phyloP scores from a whole-genome alignment of 2,329 filamentous ascomycete genomes.

The Penicillium sp. region DNA sequence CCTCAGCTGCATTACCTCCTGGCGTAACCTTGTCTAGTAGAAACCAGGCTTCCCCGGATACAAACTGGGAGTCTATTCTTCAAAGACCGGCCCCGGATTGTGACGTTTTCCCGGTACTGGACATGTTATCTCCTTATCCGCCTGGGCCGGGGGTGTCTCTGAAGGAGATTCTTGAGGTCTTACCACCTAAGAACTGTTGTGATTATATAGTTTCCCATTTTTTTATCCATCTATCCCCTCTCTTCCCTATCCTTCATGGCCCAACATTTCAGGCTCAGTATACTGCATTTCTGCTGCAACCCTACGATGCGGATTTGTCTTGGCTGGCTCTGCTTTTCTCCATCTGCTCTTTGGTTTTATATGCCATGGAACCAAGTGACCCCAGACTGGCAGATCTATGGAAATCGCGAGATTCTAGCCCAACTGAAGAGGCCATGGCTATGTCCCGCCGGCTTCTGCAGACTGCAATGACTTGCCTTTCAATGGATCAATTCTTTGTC shows the following conservation, averaged over 20 bases:
- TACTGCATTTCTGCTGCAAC: slow-evolving; percentile 18
- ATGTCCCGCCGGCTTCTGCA: slow-evolving; percentile 9
- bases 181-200: slow-evolving; percentile 14
- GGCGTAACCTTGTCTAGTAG: too few relatives aligned
- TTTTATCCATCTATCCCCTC: slow-evolving; percentile 12
- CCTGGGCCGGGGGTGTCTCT: slow-evolving; percentile 9
- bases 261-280: slow-evolving; percentile 32
- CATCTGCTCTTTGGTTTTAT: slow-evolving; percentile 25
- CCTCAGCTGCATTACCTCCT: too few relatives aligned
- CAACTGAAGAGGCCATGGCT: background rate
- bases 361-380: slow-evolving; percentile 24
- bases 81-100: background rate
- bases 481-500: slow-evolving; percentile 31
- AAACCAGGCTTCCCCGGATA: background rate
- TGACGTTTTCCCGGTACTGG: background rate
- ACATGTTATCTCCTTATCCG: slow-evolving; percentile 12
- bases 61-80: slow-evolving; percentile 5
- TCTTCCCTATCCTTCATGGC: slow-evolving; percentile 33
- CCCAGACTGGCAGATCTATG: slow-evolving; percentile 22
- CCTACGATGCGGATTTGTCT: slow-evolving; percentile 21
- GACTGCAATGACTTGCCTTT: slow-evolving; percentile 29
- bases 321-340: slow-evolving; percentile 33
- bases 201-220: slow-evolving; percentile 20
- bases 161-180: slow-evolving; percentile 8
- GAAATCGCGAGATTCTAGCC: background rate